These are phyloP conservation scores for Sporisorium graminicola DNA, from an alignment of 1,284 basidiomycete species.

Conservation along the genomic window DNA sequence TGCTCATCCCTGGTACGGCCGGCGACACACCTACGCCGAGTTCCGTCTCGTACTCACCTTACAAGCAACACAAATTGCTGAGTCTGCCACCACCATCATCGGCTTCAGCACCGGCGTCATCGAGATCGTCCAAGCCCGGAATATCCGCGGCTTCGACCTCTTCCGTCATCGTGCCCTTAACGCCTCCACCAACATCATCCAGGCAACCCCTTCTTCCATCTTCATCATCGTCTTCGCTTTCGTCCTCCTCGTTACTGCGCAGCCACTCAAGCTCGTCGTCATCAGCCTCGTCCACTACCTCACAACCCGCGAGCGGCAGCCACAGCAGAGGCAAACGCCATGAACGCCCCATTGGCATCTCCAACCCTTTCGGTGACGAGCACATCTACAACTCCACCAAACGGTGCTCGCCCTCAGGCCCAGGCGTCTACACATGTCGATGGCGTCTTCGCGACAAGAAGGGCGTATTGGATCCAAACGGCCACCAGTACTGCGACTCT, in stretches of 20 bases:
- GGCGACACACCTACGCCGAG: background rate
- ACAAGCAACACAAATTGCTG: background rate
- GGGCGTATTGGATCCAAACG: slow-evolving; percentile 14
- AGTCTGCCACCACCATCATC: background rate
- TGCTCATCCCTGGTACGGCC: slow-evolving; percentile 17
- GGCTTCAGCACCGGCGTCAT: background rate
- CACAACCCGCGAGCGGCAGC: background rate
- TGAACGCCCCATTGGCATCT: slow-evolving; percentile 12
- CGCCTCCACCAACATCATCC: background rate
- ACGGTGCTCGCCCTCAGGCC: slow-evolving; percentile 5
- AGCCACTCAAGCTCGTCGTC: slow-evolving; percentile 5
- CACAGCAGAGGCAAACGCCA: slow-evolving; percentile 8
- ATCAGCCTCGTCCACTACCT: slow-evolving; percentile 6
- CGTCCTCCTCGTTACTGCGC: background rate
- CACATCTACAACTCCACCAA: slow-evolving; percentile 11
- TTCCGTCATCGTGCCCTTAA: background rate
- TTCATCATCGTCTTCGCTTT: slow-evolving; percentile 2
- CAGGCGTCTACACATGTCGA: slow-evolving; percentile 15
- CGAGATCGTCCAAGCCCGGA: background rate
- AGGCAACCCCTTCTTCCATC: background rate
- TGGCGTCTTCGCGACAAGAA: slow-evolving; percentile 38
- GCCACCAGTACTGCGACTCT: slow-evolving; percentile 19
- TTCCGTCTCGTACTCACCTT: slow-evolving; percentile 9
- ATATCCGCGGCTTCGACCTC: background rate
- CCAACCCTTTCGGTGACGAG: slow-evolving; percentile 33